Conservation (phyloP, 768 basidiomycete genomes). For the Neoboletus subvelutipes region DNA sequence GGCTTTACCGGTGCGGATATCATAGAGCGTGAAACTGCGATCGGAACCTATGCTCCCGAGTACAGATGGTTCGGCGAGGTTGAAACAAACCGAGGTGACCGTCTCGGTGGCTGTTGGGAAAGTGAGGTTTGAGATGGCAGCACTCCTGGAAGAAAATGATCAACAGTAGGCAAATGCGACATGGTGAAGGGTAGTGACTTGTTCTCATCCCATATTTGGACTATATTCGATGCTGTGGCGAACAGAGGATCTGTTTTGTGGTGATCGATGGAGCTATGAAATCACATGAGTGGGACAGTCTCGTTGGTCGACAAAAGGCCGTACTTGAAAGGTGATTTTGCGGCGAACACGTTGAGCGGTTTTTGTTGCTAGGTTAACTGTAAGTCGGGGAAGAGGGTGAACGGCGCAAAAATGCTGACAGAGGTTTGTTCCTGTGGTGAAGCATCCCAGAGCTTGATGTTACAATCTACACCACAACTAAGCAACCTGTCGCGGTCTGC, state of each 20-base stretch:
- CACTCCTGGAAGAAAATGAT: slow-evolving; percentile 51
- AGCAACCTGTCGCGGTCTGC: slow-evolving; percentile 60
- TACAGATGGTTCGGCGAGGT: slow-evolving; percentile 89
- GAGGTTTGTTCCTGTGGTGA: slow-evolving; percentile 37
- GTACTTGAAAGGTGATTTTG: slow-evolving; percentile 91
- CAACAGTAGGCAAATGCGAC: background rate
- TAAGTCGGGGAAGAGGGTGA: background rate
- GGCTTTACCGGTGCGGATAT: slow-evolving; percentile 95
- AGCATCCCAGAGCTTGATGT: slow-evolving; percentile 78
- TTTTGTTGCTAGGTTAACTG: slow-evolving; percentile 34
- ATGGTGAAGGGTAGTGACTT: slow-evolving; percentile 47
- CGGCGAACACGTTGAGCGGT: slow-evolving; percentile 78
- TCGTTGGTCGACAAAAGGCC: slow-evolving; percentile 18
- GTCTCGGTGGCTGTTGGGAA: slow-evolving; percentile 90
- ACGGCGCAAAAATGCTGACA: slow-evolving; percentile 30
- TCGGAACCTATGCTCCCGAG: slow-evolving; percentile 96
- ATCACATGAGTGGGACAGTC: background rate
- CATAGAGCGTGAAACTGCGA: slow-evolving; percentile 93
- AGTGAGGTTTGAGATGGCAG: slow-evolving; percentile 82
- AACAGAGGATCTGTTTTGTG: slow-evolving; percentile 88
- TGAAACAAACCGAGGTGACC: slow-evolving; percentile 85
- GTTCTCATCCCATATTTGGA: slow-evolving; percentile 98
- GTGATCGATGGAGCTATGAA: slow-evolving; percentile 83
- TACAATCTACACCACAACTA: slow-evolving; percentile 81
- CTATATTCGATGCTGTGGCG: slow-evolving; percentile 88